These are phyloP conservation scores for Cordyceps sp. DNA, from an alignment of 2,329 filamentous ascomycete species.

Conservation along the genomic window DNA sequence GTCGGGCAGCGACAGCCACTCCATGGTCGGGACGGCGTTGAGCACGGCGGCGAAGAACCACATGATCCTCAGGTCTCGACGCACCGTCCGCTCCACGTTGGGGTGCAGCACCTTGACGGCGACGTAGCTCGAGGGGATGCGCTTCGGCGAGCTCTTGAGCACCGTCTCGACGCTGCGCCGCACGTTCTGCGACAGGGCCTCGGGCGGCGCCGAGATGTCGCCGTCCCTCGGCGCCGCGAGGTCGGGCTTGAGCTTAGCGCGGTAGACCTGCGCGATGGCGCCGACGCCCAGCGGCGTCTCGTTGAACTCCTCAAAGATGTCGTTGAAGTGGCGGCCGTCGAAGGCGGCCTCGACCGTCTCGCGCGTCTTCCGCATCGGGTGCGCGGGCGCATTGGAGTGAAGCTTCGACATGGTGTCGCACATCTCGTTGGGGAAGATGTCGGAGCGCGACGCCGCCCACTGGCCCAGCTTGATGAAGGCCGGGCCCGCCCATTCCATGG, in stretches of 20 bases:
- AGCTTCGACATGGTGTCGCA: conserved; percentile 87
- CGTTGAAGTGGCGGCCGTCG: conserved; percentile 59
- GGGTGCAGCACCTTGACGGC: conserved; percentile 94
- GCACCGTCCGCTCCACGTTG: conserved; percentile 72
- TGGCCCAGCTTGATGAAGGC: conserved; percentile 98
- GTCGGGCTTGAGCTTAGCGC: conserved; percentile 73
- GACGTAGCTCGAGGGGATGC: conserved; percentile 81
- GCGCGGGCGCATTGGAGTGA: conserved; percentile 86
- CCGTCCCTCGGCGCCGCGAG: conserved; percentile 48
- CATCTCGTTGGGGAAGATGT: conserved; percentile 90
- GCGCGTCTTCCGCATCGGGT: conserved; percentile 68
- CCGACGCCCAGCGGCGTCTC: conserved; percentile 81
- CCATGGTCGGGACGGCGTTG: conserved; percentile 80
- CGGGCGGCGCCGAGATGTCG: conserved; percentile 23
- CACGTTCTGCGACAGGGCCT: conserved; percentile 50
- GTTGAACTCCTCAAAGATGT: conserved; percentile 94
- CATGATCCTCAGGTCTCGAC: conserved; percentile 91
- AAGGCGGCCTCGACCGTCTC: conserved; percentile 70
- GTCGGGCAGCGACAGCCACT: conserved; percentile 92
- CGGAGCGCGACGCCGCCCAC: conserved; percentile 92
- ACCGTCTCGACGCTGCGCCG: conserved; percentile 70
- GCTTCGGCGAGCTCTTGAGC: conserved; percentile 69
- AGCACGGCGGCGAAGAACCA: conserved; percentile 70
- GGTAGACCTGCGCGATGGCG: conserved; percentile 95
- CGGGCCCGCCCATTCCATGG: conserved; percentile 87